phyloP scores from a whole-genome alignment of 176 grass and related monocot genomes.

The Sorghum bicolor region DNA sequence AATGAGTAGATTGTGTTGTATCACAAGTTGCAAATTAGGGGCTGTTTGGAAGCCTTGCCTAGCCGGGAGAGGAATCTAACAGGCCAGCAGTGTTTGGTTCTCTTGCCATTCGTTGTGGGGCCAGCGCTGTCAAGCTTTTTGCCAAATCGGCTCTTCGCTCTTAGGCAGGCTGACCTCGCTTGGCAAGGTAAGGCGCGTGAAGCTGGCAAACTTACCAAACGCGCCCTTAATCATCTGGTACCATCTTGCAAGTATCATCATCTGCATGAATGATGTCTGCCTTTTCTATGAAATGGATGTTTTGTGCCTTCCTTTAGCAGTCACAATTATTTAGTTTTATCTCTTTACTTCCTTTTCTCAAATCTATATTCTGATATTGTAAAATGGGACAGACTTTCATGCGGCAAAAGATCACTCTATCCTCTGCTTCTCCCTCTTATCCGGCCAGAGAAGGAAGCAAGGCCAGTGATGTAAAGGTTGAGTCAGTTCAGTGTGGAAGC shows the following conservation, averaged over 20 bases:
- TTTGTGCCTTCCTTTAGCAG: background rate
- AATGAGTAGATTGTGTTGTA: background rate
- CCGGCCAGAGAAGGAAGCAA: slow-evolving; percentile 52
- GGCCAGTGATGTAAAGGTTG: slow-evolving; percentile 41
- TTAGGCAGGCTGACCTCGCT: too few relatives aligned
- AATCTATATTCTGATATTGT: slow-evolving; percentile 41
- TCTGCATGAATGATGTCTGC: background rate
- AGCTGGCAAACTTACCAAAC: too few relatives aligned
- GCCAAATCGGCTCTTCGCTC: too few relatives aligned
- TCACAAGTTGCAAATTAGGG: background rate
- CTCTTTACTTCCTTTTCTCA: slow-evolving; percentile 15
- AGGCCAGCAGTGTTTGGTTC: too few relatives aligned
- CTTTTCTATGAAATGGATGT: slow-evolving; percentile 9
- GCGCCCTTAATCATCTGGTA: background rate
- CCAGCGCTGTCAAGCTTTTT: too few relatives aligned
- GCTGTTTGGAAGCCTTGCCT: too few relatives aligned
- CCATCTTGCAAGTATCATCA: background rate
- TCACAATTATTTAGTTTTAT: background rate
- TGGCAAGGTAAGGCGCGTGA: too few relatives aligned
- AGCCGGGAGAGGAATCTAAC: too few relatives aligned
- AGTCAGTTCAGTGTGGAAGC: slow-evolving; percentile 54
- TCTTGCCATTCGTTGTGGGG: too few relatives aligned
- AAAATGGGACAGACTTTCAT: slow-evolving; percentile 91
- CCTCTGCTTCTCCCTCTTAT: slow-evolving; percentile 54
- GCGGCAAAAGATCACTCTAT: slow-evolving; percentile 87